Conservation (phyloP, 257 asterid genomes). For the Solanum rostratum region DNA sequence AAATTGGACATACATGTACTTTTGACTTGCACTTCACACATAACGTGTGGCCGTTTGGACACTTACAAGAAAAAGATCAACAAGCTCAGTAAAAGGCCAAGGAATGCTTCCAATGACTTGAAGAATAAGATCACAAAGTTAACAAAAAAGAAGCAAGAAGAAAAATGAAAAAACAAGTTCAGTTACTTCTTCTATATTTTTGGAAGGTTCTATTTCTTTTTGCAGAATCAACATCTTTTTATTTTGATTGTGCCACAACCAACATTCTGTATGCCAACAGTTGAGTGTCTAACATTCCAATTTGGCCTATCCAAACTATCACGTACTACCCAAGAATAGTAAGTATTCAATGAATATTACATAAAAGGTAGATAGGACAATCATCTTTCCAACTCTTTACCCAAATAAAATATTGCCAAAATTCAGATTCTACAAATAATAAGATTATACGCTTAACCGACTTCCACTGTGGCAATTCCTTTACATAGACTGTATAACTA, state of each 20-base stretch:
- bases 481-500: neutral
- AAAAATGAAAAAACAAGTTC: neutral
- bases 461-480: neutral
- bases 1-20: conserved; percentile 26
- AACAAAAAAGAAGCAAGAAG: neutral
- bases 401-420: neutral
- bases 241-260: neutral
- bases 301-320: neutral
- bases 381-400: neutral
- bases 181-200: neutral
- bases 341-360: neutral
- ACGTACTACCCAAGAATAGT: neutral
- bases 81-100: neutral
- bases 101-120: neutral
- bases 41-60: conserved; percentile 29
- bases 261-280: neutral
- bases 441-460: neutral
- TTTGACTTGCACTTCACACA: conserved; percentile 21
- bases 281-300: neutral
- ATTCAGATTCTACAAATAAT: neutral
- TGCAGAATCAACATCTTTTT: neutral
- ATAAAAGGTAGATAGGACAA: neutral
- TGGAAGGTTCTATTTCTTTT: neutral
- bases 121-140: neutral
- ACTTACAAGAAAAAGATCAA: conserved; percentile 9